These are phyloP conservation scores for Saccharomycopsis phalli DNA, from an alignment of 1,139 yeast genomes.

Conservation along the genomic window DNA sequence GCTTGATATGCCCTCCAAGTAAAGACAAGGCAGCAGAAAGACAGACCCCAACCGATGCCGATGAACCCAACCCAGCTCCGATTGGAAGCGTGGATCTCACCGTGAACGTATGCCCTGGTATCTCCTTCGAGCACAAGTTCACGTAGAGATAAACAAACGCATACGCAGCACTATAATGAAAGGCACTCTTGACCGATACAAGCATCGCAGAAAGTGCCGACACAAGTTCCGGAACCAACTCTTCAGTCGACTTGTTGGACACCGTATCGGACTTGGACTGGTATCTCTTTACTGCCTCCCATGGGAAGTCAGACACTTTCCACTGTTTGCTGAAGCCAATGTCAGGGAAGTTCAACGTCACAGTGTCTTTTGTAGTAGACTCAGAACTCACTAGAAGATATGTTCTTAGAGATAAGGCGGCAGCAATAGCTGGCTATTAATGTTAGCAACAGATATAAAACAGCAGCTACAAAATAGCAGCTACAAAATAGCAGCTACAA, in stretches of 20 bases:
- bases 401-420: conserved; percentile 75
- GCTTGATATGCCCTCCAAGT: conserved; percentile 46
- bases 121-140: conserved; percentile 41
- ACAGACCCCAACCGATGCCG: conserved; percentile 86
- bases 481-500: background rate
- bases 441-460: conserved; percentile 6
- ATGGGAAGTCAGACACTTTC: conserved; percentile 53
- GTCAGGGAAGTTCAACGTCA: conserved; percentile 76
- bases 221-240: conserved; percentile 53
- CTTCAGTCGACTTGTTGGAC: conserved; percentile 34
- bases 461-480: background rate
- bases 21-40: conserved; percentile 66
- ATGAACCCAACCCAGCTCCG: conserved; percentile 96
- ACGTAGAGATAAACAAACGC: conserved; percentile 75
- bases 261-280: conserved; percentile 2
- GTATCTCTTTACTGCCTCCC: conserved; percentile 34
- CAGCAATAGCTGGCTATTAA: conserved; percentile 72
- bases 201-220: conserved; percentile 39
- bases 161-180: conserved; percentile 75
- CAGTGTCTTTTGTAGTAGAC: conserved; percentile 25
- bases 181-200: conserved; percentile 38
- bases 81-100: conserved; percentile 83
- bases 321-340: conserved; percentile 58
- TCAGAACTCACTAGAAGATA: conserved; percentile 51
- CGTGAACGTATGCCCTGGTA: conserved; percentile 48